Percentiles rank a stretch among this genome's conserved stretches.
phyloP scores from a whole-genome alignment of 345 rosid genomes.

The Angophora floribunda region DNA sequence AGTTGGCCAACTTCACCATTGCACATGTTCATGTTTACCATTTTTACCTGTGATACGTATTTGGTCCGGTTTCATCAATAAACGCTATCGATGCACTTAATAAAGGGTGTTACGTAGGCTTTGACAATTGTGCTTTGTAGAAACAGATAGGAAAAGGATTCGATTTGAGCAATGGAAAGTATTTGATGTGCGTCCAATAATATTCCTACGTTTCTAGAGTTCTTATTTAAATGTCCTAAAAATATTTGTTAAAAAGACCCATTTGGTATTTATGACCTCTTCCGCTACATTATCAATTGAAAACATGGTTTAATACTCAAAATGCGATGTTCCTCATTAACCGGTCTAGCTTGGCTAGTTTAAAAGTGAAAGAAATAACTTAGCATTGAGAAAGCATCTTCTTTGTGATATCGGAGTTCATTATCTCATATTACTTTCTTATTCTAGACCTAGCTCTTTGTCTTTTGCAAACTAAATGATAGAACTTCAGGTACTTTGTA shows the following conservation, averaged over 20 bases:
- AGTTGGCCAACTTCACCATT: background rate
- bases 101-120: background rate
- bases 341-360: background rate
- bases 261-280: background rate
- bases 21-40: background rate
- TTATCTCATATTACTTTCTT: background rate
- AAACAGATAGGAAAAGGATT: background rate
- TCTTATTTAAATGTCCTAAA: background rate
- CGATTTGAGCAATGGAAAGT: background rate
- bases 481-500: background rate
- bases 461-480: background rate
- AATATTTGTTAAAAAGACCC: background rate
- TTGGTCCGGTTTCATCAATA: background rate
- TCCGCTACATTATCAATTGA: background rate
- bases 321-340: background rate
- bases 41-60: background rate
- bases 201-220: background rate
- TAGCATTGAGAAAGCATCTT: background rate
- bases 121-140: background rate
- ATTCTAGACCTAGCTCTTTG: background rate
- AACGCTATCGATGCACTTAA: background rate
- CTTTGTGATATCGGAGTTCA: background rate
- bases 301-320: background rate
- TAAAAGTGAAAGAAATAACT: background rate
- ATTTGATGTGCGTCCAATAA: background rate